Evolutionary conservation across 202 grass and related monocot species (phyloP), one percentile per base, ranked within the genome.

Genomic region (Sporobolus alterniflorus): DNA sequence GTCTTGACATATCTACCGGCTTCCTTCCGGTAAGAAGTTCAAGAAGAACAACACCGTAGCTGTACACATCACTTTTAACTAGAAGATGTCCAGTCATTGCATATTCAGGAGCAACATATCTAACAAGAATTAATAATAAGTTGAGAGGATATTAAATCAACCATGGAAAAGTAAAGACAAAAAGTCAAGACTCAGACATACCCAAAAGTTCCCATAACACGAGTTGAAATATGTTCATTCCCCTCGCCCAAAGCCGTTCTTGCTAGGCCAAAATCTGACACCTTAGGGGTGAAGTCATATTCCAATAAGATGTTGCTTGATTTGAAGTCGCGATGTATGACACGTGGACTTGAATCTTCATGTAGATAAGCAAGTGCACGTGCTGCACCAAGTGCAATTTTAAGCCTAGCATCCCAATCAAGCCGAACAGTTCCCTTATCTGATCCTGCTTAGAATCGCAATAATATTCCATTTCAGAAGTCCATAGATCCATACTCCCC

Each of bases 251-350:
- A 70, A 85, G 93, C 93, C 69, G 88, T 63, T 79, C 88, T 94
- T 14, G 97, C 97, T 67, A 99, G 75, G 60, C 97, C 97, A 77
- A 99, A 96, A 50, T 99, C 97, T 79, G 97, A 99, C 30, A 99
- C 97, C 78, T 99, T 96, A 28, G 97, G 91, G 42, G 85, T 96
- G 75, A 92, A 94, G 67, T 99, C 91, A 42, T 99, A 70, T 79
- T 99, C 97, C 75, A 99, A 64, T 74, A 99, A 91, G 77, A 99
- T 99, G 74, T 99, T 99, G 83, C 97, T 99, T 41, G 93, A 94
- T 68, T 99, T 99, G 83, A 99, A 99, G 84, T 99, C 97, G 41
- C 93, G 97, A 78, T 99, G 97, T 91, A 99, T 99, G 25, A 99
- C 97, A 75, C 91, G 97, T 51, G 97, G 97, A 75, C 87, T 96